phyloP scores from a whole-genome alignment of 768 basidiomycete genomes.

The Tephrocybe rancida region DNA sequence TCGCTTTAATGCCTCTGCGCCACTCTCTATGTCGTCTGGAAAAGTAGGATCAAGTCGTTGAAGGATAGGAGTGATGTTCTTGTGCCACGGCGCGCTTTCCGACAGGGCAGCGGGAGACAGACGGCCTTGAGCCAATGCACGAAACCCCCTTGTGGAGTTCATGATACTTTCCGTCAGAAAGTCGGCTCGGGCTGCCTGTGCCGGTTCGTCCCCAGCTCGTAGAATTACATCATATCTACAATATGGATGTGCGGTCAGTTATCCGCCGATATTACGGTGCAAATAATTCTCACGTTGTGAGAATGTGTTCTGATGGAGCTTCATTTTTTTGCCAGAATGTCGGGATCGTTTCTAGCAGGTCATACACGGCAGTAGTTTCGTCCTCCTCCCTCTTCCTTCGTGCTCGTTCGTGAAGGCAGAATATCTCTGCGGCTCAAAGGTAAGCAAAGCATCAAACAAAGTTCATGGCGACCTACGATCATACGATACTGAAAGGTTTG shows the following conservation, averaged over 20 bases:
- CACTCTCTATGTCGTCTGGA: conserved; percentile 31
- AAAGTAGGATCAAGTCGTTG: conserved; percentile 40
- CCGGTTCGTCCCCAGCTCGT: conserved; percentile 51
- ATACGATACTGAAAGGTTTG: conserved; percentile 56
- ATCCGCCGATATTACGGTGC: not conserved
- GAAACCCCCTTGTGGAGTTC: conserved; percentile 53
- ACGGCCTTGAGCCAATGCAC: conserved; percentile 50
- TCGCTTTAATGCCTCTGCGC: conserved; percentile 39
- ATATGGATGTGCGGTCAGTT: conserved; percentile 1
- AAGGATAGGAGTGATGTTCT: conserved; percentile 50
- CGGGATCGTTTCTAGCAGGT: conserved; percentile 55
- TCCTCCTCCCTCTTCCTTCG: conserved; percentile 32
- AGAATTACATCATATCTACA: conserved; percentile 66
- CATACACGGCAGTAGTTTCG: conserved; percentile 42
- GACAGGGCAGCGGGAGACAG: conserved; percentile 40
- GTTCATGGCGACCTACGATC: conserved; percentile 43
- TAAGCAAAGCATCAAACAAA: not conserved
- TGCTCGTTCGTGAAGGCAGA: conserved; percentile 28
- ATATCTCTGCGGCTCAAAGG: conserved; percentile 37
- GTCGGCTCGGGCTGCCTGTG: conserved; percentile 45
- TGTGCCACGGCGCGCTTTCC: conserved; percentile 53
- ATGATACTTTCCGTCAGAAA: conserved; percentile 60
- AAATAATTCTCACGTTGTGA: conserved; percentile 56
- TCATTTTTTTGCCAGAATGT: conserved; percentile 58
- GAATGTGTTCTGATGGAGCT: conserved; percentile 48